Conservation (phyloP, 1,139 yeast genomes). For the Saccharomycopsis hybrid region DNA sequence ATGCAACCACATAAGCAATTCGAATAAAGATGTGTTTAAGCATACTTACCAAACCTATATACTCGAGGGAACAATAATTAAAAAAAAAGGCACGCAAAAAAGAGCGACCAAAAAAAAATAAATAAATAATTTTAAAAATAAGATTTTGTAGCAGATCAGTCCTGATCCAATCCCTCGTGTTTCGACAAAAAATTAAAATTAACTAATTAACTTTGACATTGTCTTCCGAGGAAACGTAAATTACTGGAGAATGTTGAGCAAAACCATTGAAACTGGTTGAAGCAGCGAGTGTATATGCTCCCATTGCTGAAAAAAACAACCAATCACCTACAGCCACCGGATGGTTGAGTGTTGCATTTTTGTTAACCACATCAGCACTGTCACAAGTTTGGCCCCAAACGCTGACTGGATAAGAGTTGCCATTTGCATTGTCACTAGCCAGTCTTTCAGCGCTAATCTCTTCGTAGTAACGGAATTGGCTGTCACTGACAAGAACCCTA, state of each 20-base stretch:
- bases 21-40: too few species aligned
- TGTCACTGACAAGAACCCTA: conserved; percentile 51
- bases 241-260: conserved; percentile 50
- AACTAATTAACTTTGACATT: conserved; percentile 7
- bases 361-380: conserved; percentile 80
- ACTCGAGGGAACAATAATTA: too few species aligned
- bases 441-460: conserved; percentile 2
- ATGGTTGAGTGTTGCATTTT: conserved; percentile 44
- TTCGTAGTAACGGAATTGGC: conserved; percentile 39
- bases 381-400: conserved; percentile 99
- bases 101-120: too few species aligned
- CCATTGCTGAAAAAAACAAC: conserved; percentile 77
- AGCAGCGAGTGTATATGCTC: conserved; percentile 94
- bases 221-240: conserved; percentile 49
- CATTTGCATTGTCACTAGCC: neutral
- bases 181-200: too few species aligned
- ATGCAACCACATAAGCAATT: too few species aligned
- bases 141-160: too few species aligned
- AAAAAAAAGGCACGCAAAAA: too few species aligned
- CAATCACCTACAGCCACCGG: conserved; percentile 83
- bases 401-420: conserved; percentile 40
- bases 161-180: too few species aligned
- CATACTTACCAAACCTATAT: too few species aligned
- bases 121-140: too few species aligned
- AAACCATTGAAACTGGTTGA: conserved; percentile 88